Evolutionary conservation across 768 basidiomycete genomes (phyloP).

Genomic region (Termitomyces sp.): DNA sequence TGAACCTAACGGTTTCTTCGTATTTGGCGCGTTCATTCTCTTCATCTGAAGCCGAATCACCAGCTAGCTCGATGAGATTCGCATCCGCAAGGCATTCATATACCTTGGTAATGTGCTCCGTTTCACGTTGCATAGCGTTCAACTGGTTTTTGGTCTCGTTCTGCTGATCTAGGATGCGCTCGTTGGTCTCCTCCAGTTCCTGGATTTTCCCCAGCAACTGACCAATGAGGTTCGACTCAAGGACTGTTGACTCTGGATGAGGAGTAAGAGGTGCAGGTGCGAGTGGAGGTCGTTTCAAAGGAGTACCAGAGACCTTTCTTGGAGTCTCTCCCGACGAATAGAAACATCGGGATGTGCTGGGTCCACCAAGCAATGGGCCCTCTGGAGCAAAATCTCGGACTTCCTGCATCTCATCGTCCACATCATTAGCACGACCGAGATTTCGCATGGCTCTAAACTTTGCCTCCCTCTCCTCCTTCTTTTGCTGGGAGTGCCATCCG

Average conservation of each 20-base stretch:
- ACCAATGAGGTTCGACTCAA: slow-evolving; percentile 54
- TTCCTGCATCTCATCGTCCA: slow-evolving; percentile 20
- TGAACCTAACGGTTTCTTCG: slow-evolving; percentile 39
- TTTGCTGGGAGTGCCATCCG: slow-evolving; percentile 36
- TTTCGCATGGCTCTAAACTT: slow-evolving; percentile 48
- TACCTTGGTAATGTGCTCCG: slow-evolving; percentile 59
- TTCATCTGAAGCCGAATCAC: slow-evolving; percentile 24
- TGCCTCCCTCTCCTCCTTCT: slow-evolving; percentile 49
- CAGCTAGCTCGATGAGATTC: slow-evolving; percentile 41
- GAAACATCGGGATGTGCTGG: slow-evolving; percentile 22
- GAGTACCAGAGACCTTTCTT: slow-evolving; percentile 10
- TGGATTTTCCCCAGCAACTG: slow-evolving; percentile 70
- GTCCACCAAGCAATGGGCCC: slow-evolving; percentile 34
- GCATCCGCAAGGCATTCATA: slow-evolving; percentile 65
- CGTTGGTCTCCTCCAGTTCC: slow-evolving; percentile 72
- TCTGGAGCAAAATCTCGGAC: slow-evolving; percentile 60
- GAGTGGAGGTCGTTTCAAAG: slow-evolving; percentile 9
- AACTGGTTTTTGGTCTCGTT: slow-evolving; percentile 53
- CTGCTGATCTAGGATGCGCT: slow-evolving; percentile 61
- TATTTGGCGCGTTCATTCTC: slow-evolving; percentile 18
- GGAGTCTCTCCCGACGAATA: slow-evolving; percentile 20
- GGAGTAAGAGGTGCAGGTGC: slow-evolving; percentile 10
- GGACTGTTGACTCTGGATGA: slow-evolving; percentile 44
- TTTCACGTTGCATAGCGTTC: slow-evolving; percentile 66
- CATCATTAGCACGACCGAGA: slow-evolving; percentile 23